These are phyloP conservation scores for Saccharomycopsis hybrid DNA, from an alignment of 1,139 yeast genomes.

Conservation along the genomic window DNA sequence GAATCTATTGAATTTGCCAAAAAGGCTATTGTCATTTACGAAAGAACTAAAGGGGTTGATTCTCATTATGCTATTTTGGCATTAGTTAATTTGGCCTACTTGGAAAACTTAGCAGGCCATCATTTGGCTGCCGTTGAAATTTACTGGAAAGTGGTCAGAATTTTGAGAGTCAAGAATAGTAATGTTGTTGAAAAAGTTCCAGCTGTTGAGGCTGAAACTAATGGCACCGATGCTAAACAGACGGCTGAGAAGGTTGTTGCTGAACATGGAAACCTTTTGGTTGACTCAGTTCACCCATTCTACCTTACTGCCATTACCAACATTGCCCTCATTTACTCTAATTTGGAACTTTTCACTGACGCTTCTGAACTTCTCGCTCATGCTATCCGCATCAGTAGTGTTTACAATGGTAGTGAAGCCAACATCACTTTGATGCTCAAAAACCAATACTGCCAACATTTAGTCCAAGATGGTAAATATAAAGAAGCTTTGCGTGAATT, in stretches of 20 bases:
- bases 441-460: conserved; percentile 63
- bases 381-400: conserved; percentile 41
- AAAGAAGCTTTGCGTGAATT: conserved; percentile 50
- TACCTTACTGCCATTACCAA: conserved; percentile 59
- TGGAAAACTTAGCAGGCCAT: conserved; percentile 58
- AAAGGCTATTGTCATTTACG: conserved; percentile 66
- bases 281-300: conserved; percentile 54
- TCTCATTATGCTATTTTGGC: conserved; percentile 69
- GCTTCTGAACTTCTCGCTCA: conserved; percentile 30
- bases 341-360: conserved; percentile 1
- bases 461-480: conserved; percentile 47
- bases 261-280: not conserved
- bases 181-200: conserved; percentile 23
- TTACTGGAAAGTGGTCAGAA: conserved; percentile 52
- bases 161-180: conserved; percentile 51
- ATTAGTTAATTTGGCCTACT: conserved; percentile 66
- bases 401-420: conserved; percentile 50
- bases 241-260: too few species aligned
- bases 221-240: too few species aligned
- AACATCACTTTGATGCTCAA: conserved; percentile 53
- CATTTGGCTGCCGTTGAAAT: conserved; percentile 56
- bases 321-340: conserved; percentile 47
- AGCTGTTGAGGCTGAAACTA: too few species aligned
- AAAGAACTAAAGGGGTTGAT: conserved; percentile 77
- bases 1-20: conserved; percentile 68